Percentiles rank a stretch among this genome's conserved stretches.
phyloP scores from a whole-genome alignment of 441 rosid genomes.

The Aleurites moluccanus region DNA sequence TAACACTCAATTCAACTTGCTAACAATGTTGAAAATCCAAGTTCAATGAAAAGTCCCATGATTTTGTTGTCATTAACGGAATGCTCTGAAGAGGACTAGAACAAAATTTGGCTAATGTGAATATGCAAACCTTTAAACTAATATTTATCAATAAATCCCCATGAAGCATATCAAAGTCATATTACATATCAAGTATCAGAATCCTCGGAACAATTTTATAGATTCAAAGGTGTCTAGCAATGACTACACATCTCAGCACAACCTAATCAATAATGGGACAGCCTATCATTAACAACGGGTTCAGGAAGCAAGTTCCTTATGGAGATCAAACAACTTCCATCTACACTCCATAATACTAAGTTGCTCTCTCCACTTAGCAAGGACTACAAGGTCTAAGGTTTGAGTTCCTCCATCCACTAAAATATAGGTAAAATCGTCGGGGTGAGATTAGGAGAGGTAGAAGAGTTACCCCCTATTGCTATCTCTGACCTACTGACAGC shows the following conservation, averaged over 20 bases:
- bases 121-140: not conserved
- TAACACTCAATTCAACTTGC: slow-evolving; percentile 4
- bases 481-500: not conserved
- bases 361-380: not conserved
- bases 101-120: slow-evolving; percentile 5
- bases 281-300: not conserved
- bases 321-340: not conserved
- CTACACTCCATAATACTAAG: not conserved
- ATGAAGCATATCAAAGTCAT: not conserved
- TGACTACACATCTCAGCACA: not conserved
- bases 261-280: not conserved
- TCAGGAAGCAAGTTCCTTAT: not conserved
- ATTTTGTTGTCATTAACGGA: not conserved
- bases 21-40: not conserved
- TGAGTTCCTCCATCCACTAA: not conserved
- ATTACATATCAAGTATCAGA: not conserved
- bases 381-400: not conserved
- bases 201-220: not conserved
- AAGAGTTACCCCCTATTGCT: not conserved
- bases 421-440: not conserved
- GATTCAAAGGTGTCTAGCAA: not conserved
- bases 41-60: not conserved
- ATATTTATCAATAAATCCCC: not conserved
- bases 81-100: not conserved
- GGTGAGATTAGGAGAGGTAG: not conserved